Conservation (phyloP, 306 rosid genomes). For the Arachis hypogaea region DNA sequence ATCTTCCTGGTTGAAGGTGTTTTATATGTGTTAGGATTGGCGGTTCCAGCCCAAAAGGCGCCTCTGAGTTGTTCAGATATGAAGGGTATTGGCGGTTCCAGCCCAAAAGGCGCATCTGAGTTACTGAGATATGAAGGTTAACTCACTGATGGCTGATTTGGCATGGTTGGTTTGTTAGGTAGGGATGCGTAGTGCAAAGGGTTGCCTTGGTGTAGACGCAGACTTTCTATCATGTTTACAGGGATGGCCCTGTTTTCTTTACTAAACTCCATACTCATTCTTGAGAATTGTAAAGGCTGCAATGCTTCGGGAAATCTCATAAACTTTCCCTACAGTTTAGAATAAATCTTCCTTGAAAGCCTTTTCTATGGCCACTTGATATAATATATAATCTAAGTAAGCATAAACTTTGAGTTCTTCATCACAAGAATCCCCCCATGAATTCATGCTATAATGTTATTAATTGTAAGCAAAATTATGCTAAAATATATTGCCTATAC, state of each 20-base stretch:
- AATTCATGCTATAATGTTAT: too few relatives aligned
- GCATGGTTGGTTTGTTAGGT: constrained; percentile 48
- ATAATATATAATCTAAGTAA: neutral
- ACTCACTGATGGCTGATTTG: constrained; percentile 50
- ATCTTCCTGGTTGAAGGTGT: constrained; percentile 48
- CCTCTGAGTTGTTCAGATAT: constrained; percentile 49
- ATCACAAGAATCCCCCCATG: too few relatives aligned
- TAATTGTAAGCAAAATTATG: neutral
- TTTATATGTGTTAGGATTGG: constrained; percentile 50
- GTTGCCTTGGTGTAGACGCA: constrained; percentile 59
- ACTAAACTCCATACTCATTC: constrained; percentile 53
- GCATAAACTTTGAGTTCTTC: too few relatives aligned
- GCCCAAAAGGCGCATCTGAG: too few relatives aligned
- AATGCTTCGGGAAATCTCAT: constrained; percentile 61
- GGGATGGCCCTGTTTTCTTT: constrained; percentile 62
- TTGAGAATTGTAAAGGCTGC: constrained; percentile 58
- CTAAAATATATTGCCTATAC: neutral
- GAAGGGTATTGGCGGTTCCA: constrained; percentile 33
- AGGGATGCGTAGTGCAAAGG: constrained; percentile 52
- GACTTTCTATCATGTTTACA: constrained; percentile 48
- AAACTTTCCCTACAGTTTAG: constrained; percentile 1
- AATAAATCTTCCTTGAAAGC: constrained; percentile 10
- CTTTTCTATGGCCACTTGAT: constrained; percentile 17
- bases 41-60: constrained; percentile 55
- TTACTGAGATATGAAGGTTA: neutral